phyloP scores from a whole-genome alignment of 164 flowering plant genomes.

The Macadamia tetraphylla region DNA sequence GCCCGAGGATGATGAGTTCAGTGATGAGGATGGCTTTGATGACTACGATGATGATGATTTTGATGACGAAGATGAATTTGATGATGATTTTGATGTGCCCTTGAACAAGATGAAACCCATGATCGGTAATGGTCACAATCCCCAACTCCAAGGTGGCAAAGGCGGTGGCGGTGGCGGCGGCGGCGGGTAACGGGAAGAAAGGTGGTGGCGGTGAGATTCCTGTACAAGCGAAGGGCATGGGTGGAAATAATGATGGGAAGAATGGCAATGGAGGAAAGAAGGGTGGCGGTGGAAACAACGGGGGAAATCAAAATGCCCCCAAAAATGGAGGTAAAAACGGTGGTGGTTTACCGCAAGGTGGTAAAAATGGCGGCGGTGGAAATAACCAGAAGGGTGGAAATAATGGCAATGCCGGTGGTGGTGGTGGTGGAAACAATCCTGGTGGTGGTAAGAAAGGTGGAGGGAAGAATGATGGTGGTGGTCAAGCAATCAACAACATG shows the following conservation, averaged over 20 bases:
- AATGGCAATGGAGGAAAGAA: constrained; percentile 40
- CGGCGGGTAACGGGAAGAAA: constrained; percentile 20
- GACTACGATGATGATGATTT: constrained; percentile 36
- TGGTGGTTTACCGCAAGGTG: constrained; percentile 29
- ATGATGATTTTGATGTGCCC: constrained; percentile 28
- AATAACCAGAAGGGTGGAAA: constrained; percentile 23
- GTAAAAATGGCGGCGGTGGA: constrained; percentile 32
- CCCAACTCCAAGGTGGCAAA: no score
- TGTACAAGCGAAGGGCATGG: constrained; percentile 22
- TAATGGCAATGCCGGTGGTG: constrained; percentile 22
- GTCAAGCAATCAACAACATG: constrained; percentile 26
- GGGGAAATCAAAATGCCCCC: constrained; percentile 28
- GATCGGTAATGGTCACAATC: constrained; percentile 16
- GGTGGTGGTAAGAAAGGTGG: constrained; percentile 41
- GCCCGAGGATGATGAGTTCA: constrained; percentile 38
- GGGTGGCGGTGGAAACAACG: constrained; percentile 36
- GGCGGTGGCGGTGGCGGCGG: not conserved
- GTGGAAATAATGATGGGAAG: constrained; percentile 19
- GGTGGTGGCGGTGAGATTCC: constrained; percentile 14
- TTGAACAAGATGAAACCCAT: constrained; percentile 36
- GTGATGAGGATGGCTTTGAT: constrained; percentile 38
- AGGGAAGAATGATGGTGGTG: constrained; percentile 27
- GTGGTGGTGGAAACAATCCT: constrained; percentile 28
- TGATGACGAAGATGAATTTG: constrained; percentile 45
- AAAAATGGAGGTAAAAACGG: constrained; percentile 37